Percentiles rank a stretch among this genome's conserved stretches.
Evolutionary conservation across 148 eudicot species (phyloP).

Genomic region (Oxyria digyna): DNA sequence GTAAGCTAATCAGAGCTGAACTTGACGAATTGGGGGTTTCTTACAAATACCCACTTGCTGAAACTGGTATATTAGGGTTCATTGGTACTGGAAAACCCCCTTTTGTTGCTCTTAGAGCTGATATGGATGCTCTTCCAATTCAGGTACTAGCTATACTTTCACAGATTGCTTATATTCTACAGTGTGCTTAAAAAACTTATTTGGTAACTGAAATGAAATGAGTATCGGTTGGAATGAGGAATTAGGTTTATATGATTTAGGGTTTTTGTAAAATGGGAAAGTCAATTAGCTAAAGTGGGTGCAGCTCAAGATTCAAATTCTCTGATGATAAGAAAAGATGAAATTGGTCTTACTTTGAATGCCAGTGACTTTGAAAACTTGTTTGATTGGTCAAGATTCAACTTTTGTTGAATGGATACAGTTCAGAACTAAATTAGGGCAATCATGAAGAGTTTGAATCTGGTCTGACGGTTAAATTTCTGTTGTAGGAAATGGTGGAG

Average conservation of each 20-base stretch:
- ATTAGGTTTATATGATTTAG: background rate
- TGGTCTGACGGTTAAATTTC: background rate
- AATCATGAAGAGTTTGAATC: background rate
- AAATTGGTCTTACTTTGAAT: too few relatives aligned
- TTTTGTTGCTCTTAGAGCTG: slow-evolving; percentile 44
- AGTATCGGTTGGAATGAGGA: background rate
- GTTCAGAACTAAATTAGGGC: background rate
- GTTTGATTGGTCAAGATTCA: background rate
- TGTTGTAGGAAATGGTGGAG: slow-evolving; percentile 37
- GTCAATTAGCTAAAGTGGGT: background rate
- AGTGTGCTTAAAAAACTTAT: background rate
- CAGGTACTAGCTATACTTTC: slow-evolving; percentile 20
- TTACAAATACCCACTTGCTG: slow-evolving; percentile 33
- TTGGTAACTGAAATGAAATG: background rate
- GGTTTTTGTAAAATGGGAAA: background rate
- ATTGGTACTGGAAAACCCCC: slow-evolving; percentile 42
- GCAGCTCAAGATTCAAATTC: background rate
- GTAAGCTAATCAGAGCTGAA: slow-evolving; percentile 31
- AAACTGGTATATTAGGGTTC: slow-evolving; percentile 34
- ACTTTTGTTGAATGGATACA: background rate
- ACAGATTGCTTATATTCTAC: too few relatives aligned
- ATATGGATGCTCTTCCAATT: slow-evolving; percentile 53
- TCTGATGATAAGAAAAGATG: too few relatives aligned
- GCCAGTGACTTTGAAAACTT: background rate
- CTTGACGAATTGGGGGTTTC: slow-evolving; percentile 34